Conservation (phyloP, 257 asterid genomes). For the Capsicum rhomboideum region DNA sequence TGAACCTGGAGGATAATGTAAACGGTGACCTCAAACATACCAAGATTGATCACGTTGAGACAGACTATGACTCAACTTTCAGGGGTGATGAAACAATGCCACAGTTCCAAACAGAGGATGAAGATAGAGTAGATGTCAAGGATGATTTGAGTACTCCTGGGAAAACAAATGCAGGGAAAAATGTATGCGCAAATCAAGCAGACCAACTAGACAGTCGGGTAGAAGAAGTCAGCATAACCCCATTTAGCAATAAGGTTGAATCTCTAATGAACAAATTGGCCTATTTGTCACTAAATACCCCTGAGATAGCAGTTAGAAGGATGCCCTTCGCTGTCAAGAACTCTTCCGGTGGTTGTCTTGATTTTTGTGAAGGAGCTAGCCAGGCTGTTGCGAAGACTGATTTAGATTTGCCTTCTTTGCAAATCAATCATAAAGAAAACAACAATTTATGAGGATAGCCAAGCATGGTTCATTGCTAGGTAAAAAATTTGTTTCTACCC, state of each 20-base stretch:
- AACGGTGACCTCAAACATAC: not conserved
- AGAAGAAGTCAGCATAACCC: constrained; percentile 2
- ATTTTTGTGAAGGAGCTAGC: constrained; percentile 12
- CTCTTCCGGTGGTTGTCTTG: constrained; percentile 9
- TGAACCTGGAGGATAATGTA: not conserved
- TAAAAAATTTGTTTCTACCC: not conserved
- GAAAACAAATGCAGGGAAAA: constrained; percentile 1
- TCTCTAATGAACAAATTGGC: constrained; percentile 7
- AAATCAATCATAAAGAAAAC: constrained; percentile 29
- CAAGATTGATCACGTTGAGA: constrained; percentile 16
- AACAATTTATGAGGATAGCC: not conserved
- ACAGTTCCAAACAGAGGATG: constrained; percentile 1
- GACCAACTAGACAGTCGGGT: not conserved
- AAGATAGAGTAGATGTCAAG: constrained; percentile 7
- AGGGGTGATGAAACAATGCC: not conserved
- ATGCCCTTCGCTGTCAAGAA: constrained; percentile 38
- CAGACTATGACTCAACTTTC: constrained; percentile 3
- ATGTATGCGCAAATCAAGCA: constrained; percentile 6
- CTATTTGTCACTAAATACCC: constrained; percentile 1
- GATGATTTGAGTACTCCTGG: constrained; percentile 4
- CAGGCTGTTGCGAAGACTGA: constrained; percentile 17
- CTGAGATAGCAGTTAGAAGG: constrained; percentile 17
- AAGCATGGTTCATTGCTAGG: not conserved
- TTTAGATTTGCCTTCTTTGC: constrained; percentile 13
- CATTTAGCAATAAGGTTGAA: constrained; percentile 12